Base-by-base conservation (phyloP, 352 stramenopile species). In the Ochromonadaceae sp. region DNA sequence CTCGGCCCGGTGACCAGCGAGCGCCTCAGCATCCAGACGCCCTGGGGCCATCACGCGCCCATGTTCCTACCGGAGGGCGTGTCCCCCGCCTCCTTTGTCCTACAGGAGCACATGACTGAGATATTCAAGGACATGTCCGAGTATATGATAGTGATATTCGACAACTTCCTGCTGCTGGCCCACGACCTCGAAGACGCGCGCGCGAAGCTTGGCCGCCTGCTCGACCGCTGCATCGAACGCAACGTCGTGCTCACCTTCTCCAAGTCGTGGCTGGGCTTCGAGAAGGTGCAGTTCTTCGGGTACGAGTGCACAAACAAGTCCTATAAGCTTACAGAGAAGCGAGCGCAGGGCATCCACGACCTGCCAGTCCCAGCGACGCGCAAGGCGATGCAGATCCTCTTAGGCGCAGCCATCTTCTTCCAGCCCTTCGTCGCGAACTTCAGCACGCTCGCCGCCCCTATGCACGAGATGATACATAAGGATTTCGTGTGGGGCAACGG, bases 31-130 rank as follows among this genome's bases (percentile, higher is more conserved):
- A 34, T 63, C 41, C 55, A 63, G 55, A 38, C 55, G 1, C 34
- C 35, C 38, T 63, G 55, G 55, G 55, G 55, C 14, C 55, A 38
- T 14, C 15, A 39, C 15, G 55, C 3, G 9, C 55, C 55, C 7
- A 41, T 34, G 4, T 63, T 63, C 40, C 26, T 63, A 26, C 55
- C 55, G 22, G 55, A 63, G 52, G 55, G 38, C 10, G 32, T 63
- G 25, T 14, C 3, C 26, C 55, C 55, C 12, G 55, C 55, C 5
- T 26, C 20, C 4, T n/a, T n/a, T 52, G 2, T 31, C 38, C 35
- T 63, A 17, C 55, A 63, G 38, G 12, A 17, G 55, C 20, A 20
- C 22, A 7, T 60, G 3, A 50, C 4, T 25, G 3, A 48, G 7
- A 60, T 60, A 22, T 60, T 60, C 32, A 35, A 20, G 2, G 55